Base-by-base conservation (phyloP, 768 basidiomycete species). In the Piloderma croceum region DNA sequence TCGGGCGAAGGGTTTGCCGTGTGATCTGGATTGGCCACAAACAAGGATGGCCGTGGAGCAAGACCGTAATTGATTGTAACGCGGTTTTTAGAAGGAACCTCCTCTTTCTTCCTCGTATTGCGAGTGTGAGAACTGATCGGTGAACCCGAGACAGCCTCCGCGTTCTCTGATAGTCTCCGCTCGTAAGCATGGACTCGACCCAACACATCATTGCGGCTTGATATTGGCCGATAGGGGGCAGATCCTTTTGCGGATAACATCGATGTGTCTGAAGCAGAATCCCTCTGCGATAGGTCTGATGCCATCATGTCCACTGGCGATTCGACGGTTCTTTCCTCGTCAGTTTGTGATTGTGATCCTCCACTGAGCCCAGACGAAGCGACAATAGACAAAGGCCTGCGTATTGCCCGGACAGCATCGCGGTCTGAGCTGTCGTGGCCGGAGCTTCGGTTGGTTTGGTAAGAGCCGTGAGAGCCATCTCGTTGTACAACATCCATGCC, bases 401-500 rank as follows among this genome's bases (percentile, higher is more conserved):
- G 41, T 40, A 15, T 47, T 37, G 24, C 48, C 43, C 29, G 27
- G 24, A 27, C 34, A 41, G 19, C 38, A 45, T 1, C 36, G 45
- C 15, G 60, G 61, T 7, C 61, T 59, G 37, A 60, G 63, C 42
- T 53, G 31, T 29, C 60, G 61, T 15, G 41, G 46, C 25, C 46
- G 19, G 46, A 34, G 21, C 39, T 45, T 13, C 41, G 42, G 18
- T 41, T 41, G 12, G 41, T 47, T 11, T 42, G 20, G 40, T 45
- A 37, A 32, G 48, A 48, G 13, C 47, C 54, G 29, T 36, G 44
- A 49, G 37, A 64, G 34, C 63, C 58, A 27, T 56, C 51, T 24
- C 74, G 65, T 61, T 86, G 81, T 24, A 80, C 71, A 32, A 90
- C 80, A 60, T 85, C 81, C 72, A 87, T 78, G 20, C 70, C 76